A percentile compares a stretch with the other conserved stretches of the same genome.
Evolutionary conservation across 2,329 filamentous ascomycete genomes (phyloP).

Genomic region (Fusarium guadeloupense): DNA sequence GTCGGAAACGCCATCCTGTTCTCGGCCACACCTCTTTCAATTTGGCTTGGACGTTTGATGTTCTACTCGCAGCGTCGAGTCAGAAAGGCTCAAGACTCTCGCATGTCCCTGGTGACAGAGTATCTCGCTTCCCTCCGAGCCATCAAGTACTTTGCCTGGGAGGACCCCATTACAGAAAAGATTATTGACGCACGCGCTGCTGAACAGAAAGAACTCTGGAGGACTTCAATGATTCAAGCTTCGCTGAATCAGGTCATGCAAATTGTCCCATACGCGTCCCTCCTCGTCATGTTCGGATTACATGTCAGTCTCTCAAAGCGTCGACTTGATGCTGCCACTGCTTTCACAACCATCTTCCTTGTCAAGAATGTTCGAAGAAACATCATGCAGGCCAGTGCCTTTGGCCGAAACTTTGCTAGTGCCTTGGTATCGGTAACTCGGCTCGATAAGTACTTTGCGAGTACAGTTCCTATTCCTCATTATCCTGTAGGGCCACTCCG

Average conservation of each 20-base stretch:
- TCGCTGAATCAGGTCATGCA: slow-evolving; percentile 60
- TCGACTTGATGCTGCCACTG: slow-evolving; percentile 63
- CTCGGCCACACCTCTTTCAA: slow-evolving; percentile 59
- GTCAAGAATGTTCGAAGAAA: slow-evolving; percentile 63
- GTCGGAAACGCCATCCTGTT: slow-evolving; percentile 61
- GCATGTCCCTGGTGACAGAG: slow-evolving; percentile 66
- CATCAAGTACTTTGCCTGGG: slow-evolving; percentile 71
- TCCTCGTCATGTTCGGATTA: slow-evolving; percentile 64
- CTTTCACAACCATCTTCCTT: slow-evolving; percentile 65
- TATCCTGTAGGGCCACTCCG: slow-evolving; percentile 61
- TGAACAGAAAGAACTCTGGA: slow-evolving; percentile 66
- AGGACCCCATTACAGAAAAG: slow-evolving; percentile 60
- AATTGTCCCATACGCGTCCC: slow-evolving; percentile 60
- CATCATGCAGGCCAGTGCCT: slow-evolving; percentile 58
- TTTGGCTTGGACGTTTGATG: slow-evolving; percentile 60
- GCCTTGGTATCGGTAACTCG: slow-evolving; percentile 58
- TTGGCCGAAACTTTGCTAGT: slow-evolving; percentile 50
- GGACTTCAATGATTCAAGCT: slow-evolving; percentile 58
- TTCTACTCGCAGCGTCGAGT: slow-evolving; percentile 61
- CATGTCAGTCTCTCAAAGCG: slow-evolving; percentile 59
- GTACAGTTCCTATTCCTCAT: slow-evolving; percentile 56
- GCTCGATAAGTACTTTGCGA: slow-evolving; percentile 64
- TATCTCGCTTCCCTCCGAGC: slow-evolving; percentile 66
- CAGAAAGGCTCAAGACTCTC: slow-evolving; percentile 63
- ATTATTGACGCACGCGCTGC: slow-evolving; percentile 59